Evolutionary conservation across 2,329 filamentous ascomycete genomes (phyloP), one percentile per base, ranked within the genome.

Genomic region (Chaetoscypha palmicola): DNA sequence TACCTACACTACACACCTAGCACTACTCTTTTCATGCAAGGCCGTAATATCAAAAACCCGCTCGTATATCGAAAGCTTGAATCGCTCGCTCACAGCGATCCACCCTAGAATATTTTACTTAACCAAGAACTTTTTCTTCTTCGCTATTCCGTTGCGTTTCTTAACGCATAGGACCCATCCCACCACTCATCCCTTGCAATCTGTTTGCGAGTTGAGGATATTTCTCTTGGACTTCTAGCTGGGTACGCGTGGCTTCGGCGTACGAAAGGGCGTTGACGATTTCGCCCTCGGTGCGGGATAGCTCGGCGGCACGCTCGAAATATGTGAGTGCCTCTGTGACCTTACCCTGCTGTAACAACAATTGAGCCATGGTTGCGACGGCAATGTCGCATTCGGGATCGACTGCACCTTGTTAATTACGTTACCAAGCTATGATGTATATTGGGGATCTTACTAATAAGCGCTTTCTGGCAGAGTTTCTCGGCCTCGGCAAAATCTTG

Each of bases 311-410:
- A 49, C 88, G 84, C 73, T 97, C 90, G 63, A 98, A 98, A 73
- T 97, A 97, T 67, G 85, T 88, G 54, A 98, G 80, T 1, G 92
- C 92, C 51, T 96, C 87, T 26, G 84, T 86, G 46, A 98, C 91
- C 71, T 96, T 96, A 66, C 92, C 92, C 72, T 97, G 92, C 67
- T 98, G 92, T 26, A 98, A 78, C 41, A 98, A 81, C 32, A 98
- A 79, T 68, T 98, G 92, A 9, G 92, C 92, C 88, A 98, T 96
- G 43, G 92, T 98, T 41, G 92, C 92, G 32, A 98, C 92, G 32
- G 92, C 92, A 61, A 98, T 98, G 61, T 98, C 92, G 64, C 92
- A 98, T 66, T 98, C 92, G 20, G 92, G 92, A 61, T 98, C 92
- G 64, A 98, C 90, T 95, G 57, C 16, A 44, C 34, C 28, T 17